Percentiles rank a stretch among this genome's conserved stretches.
These are phyloP conservation scores for Cyathus striatus DNA, from an alignment of 768 basidiomycete species.

Conservation along the genomic window DNA sequence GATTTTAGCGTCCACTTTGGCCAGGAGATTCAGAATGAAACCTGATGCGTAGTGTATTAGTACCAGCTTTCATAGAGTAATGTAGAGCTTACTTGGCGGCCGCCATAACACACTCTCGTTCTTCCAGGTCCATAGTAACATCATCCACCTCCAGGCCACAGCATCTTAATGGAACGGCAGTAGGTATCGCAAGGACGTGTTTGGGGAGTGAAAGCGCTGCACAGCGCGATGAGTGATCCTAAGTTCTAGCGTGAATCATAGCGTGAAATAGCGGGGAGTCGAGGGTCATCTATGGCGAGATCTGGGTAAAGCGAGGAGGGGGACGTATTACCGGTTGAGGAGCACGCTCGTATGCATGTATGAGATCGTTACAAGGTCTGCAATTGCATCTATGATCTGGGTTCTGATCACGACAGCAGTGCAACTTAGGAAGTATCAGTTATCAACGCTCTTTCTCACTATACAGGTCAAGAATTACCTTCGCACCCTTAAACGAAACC, in stretches of 20 bases:
- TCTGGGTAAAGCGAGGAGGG: neutral
- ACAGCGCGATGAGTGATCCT: slow-evolving; percentile 86
- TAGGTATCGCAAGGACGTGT: slow-evolving; percentile 86
- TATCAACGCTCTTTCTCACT: too few relatives aligned
- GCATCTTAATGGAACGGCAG: slow-evolving; percentile 87
- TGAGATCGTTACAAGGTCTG: slow-evolving; percentile 92
- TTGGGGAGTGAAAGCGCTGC: slow-evolving; percentile 84
- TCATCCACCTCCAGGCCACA: slow-evolving; percentile 64
- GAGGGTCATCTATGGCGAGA: slow-evolving; percentile 48
- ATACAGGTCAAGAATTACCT: too few relatives aligned
- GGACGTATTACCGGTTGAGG: slow-evolving; percentile 76
- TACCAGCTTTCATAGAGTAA: too few relatives aligned
- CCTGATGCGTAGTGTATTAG: slow-evolving; percentile 94
- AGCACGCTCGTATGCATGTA: slow-evolving; percentile 95
- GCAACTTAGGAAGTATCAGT: slow-evolving; percentile 78
- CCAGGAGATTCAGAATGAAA: slow-evolving; percentile 79
- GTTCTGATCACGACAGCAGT: slow-evolving; percentile 91
- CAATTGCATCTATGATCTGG: too few relatives aligned
- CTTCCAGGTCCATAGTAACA: slow-evolving; percentile 77
- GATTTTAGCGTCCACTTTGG: slow-evolving; percentile 70
- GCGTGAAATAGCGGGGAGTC: slow-evolving; percentile 61
- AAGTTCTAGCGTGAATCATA: slow-evolving; percentile 66
- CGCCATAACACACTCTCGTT: too few relatives aligned
- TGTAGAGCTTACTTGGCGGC: slow-evolving; percentile 41
- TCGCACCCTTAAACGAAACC: slow-evolving; percentile 94